phyloP scores from a whole-genome alignment of 176 grass and related monocot genomes.

The Lolium multiflorum region DNA sequence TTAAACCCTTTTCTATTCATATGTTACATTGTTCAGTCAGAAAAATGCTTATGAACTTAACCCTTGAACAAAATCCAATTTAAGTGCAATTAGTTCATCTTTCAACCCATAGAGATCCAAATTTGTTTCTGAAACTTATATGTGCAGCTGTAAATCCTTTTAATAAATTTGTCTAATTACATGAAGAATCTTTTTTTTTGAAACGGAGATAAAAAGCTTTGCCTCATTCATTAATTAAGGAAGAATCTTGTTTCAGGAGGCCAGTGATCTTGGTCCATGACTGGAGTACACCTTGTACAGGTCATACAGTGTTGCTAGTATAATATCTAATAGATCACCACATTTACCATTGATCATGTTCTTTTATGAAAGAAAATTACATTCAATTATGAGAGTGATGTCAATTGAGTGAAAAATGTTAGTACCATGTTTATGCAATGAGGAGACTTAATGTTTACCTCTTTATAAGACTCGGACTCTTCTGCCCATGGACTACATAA shows the following conservation, averaged over 20 bases:
- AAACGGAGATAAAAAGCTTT: too few species aligned
- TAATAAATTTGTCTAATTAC: neutral
- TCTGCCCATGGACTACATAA: neutral
- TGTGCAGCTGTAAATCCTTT: neutral
- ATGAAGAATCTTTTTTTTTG: neutral
- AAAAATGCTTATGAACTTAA: neutral
- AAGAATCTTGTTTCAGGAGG: neutral
- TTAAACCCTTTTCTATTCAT: neutral
- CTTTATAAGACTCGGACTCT: neutral
- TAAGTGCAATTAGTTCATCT: neutral
- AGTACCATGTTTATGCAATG: neutral
- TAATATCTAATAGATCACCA: neutral
- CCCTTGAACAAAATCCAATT: neutral
- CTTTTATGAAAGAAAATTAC: neutral
- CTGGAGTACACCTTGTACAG: neutral
- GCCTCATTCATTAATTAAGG: neutral
- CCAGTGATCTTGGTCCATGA: neutral
- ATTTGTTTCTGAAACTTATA: neutral
- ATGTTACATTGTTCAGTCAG: neutral
- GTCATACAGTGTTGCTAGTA: conserved; percentile 2
- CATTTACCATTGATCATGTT: neutral
- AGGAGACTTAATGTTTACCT: neutral
- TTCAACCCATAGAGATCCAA: neutral
- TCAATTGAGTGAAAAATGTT: neutral
- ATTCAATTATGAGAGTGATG: neutral